Evolutionary conservation across 805 yeast genomes (phyloP).

Genomic region (Zygoascus biomembranicola): DNA sequence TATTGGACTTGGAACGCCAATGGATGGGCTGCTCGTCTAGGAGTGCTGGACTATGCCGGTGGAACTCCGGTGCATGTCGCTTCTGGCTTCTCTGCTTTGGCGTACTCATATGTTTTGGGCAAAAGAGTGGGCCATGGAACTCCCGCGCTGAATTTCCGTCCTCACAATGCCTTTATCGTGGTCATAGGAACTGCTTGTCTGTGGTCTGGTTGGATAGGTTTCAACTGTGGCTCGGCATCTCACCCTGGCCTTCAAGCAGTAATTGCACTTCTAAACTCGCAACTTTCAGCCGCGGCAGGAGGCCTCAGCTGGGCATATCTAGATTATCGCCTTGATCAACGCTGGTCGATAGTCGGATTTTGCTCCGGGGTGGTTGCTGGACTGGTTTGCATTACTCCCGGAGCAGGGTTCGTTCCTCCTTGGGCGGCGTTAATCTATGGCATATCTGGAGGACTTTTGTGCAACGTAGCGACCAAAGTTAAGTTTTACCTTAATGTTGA

Average conservation of each 20-base stretch:
- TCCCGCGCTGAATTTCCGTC: conserved; percentile 51
- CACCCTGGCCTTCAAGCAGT: conserved; percentile 29
- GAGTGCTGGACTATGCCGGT: conserved; percentile 66
- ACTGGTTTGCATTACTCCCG: conserved; percentile 92
- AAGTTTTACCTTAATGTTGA: conserved; percentile 68
- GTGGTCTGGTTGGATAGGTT: conserved; percentile 75
- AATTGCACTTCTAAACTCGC: conserved; percentile 41
- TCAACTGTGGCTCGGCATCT: conserved; percentile 62
- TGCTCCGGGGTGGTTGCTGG: conserved; percentile 94
- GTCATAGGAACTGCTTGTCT: conserved; percentile 61
- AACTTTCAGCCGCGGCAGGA: conserved; percentile 44
- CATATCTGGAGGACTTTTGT: conserved; percentile 58
- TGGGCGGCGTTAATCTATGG: conserved; percentile 76
- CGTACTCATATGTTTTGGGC: conserved; percentile 58
- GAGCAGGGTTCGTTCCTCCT: conserved; percentile 88
- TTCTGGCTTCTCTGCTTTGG: conserved; percentile 63
- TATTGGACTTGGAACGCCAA: conserved; percentile 66
- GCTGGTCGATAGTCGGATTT: conserved; percentile 90
- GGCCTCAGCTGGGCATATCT: conserved; percentile 36
- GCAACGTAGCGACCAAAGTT: conserved; percentile 80
- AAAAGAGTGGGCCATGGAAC: conserved; percentile 56
- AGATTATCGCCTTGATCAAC: conserved; percentile 53
- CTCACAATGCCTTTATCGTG: conserved; percentile 58
- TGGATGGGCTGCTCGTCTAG: conserved; percentile 57
- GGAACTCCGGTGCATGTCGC: conserved; percentile 71